Evolutionary conservation across 192 early-diverging fungal genomes (phyloP).

Genomic region (Fimicolochytrium jonesii): DNA sequence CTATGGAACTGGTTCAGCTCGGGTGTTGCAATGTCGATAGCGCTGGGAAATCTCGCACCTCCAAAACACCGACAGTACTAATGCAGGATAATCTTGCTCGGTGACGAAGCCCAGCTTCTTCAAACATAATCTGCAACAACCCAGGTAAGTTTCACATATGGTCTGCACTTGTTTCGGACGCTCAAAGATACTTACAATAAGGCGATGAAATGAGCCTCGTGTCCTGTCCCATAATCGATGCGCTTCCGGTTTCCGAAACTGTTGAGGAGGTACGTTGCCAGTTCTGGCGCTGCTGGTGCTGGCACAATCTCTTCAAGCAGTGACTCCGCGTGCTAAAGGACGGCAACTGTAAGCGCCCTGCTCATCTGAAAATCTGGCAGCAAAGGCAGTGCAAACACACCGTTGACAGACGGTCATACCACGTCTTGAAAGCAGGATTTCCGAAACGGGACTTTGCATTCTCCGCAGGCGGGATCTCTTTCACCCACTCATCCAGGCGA

Average conservation of each 20-base stretch:
- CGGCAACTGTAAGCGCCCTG: neutral
- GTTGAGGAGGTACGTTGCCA: conserved; percentile 74
- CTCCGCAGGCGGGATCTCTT: conserved; percentile 69
- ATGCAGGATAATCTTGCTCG: conserved; percentile 64
- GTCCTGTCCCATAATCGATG: conserved; percentile 97
- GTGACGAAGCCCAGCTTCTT: conserved; percentile 66
- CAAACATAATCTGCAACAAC: conserved; percentile 62
- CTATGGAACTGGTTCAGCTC: too few species aligned
- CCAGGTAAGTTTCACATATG: too few species aligned
- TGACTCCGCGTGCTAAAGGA: conserved; percentile 16
- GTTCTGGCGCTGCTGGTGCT: conserved; percentile 45
- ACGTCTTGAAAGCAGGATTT: conserved; percentile 89
- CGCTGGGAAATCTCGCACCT: too few species aligned
- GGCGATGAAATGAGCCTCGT: conserved; percentile 88
- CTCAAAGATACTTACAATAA: conserved; percentile 60
- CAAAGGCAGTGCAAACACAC: too few species aligned
- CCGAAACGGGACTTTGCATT: conserved; percentile 83
- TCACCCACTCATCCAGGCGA: conserved; percentile 50
- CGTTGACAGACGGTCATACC: conserved; percentile 71
- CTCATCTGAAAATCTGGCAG: too few species aligned
- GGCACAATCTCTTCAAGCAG: conserved; percentile 22
- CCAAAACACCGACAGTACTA: conserved; percentile 61
- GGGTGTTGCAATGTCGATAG: too few species aligned
- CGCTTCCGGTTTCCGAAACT: conserved; percentile 87
- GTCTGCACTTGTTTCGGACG: too few species aligned